Base-by-base conservation (phyloP, 2,329 filamentous ascomycete genomes). In the Ophiocordyceps camponoti-saundersi region DNA sequence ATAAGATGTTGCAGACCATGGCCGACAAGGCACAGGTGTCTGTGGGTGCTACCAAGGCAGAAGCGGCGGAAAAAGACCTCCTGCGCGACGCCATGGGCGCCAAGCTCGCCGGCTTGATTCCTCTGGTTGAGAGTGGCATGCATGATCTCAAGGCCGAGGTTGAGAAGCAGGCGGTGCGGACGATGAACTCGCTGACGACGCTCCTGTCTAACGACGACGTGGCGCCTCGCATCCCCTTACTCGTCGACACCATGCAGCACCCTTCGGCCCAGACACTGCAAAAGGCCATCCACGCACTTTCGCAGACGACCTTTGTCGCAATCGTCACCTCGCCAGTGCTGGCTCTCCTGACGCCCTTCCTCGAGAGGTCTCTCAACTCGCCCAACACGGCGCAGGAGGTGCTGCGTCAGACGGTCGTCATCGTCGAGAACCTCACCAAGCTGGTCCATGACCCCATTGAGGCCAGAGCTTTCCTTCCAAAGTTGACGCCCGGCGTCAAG, bases 121-220 rank as follows among this genome's bases (percentile, higher is more conserved):
- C 92, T 22, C 70, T 95, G 42, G 88, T 93, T 48, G 92, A 96
- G 67, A 74, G 72, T 47, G 87, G 87, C 56, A 96, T 98, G 90
- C 88, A 95, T 67, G 92, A 98, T 62, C 73, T 98, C 61, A 98
- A 98, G 73, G 60, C 71, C 44, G 92, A 96, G 59, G 81, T 85
- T 29, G 74, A 80, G 63, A 96, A 95, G 71, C 85, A 93, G 68
- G 81, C 92, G n/a, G 70, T 85, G 59, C 82, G 85, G 65, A 86
- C 90, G 44, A 96, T 98, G 90, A 85, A 77, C 57, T 85, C 87
- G 34, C 73, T 98, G 47, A 94, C 88, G 3, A 83, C 82, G 10
- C 78, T 98, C 16, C 76, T 98, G 44, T 88, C 88, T 60, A 98
- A 98, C 71, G 92, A 98, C 68, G 92, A 98, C 64, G 89, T 98